Evolutionary conservation across 208 protist genomes (phyloP).

Genomic region (Balamuthia mandrillaris): DNA sequence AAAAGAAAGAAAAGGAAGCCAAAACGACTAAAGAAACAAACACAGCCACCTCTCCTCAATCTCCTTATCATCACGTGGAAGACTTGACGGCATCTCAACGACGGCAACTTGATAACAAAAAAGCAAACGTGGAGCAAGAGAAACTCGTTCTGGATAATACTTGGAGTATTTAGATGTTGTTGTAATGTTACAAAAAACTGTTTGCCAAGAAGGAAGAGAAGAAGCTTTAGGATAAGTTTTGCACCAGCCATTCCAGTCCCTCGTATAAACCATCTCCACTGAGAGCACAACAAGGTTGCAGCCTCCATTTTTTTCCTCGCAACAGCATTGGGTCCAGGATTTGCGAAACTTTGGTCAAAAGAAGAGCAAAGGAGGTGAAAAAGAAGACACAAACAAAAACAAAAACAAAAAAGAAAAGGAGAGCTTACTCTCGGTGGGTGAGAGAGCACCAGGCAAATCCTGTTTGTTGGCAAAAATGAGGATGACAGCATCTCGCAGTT

Average conservation of each 20-base stretch:
- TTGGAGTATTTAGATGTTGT: too few species aligned
- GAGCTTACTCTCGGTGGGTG: neutral
- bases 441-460: constrained; percentile 64
- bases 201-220: too few species aligned
- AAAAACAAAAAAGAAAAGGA: neutral
- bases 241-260: constrained; percentile 76
- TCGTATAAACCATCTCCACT: constrained; percentile 73
- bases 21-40: too few species aligned
- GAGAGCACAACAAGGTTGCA: constrained; percentile 60
- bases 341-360: constrained; percentile 67
- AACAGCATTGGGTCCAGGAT: constrained; percentile 65
- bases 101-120: too few species aligned
- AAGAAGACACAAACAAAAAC: neutral
- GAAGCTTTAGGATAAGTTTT: too few species aligned
- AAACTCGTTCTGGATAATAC: too few species aligned
- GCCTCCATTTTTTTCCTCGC: constrained; percentile 66
- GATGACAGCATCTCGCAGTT: constrained; percentile 77
- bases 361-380: constrained; percentile 55
- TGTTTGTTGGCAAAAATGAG: constrained; percentile 89
- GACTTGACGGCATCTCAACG: too few species aligned
- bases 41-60: too few species aligned
- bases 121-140: too few species aligned
- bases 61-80: too few species aligned
- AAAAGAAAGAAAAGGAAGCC: too few species aligned
- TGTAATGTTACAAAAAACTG: too few species aligned